A percentile compares a stretch with the other conserved stretches of the same genome.
These are phyloP conservation scores for Penicillium sp. DNA, from an alignment of 2,329 filamentous ascomycete genomes.

Conservation along the genomic window DNA sequence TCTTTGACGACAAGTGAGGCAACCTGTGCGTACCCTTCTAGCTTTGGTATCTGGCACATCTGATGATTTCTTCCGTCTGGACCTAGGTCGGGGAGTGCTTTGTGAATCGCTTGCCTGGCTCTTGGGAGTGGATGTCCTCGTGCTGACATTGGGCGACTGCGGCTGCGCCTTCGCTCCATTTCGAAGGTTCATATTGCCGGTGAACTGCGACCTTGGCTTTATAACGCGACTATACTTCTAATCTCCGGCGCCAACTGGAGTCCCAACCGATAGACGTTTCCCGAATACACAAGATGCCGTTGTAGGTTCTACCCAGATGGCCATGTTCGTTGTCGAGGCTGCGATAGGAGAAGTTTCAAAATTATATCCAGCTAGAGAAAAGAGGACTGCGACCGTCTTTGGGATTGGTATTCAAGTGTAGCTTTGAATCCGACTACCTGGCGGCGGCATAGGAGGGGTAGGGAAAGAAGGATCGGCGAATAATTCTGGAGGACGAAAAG, in stretches of 20 bases:
- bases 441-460: constrained; percentile 12
- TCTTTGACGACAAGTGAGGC: constrained; percentile 82
- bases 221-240: constrained; percentile 9
- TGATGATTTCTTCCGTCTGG: constrained; percentile 24
- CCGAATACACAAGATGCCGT: constrained; percentile 19
- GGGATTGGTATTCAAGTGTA: neutral
- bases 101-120: constrained; percentile 20
- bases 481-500: neutral
- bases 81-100: constrained; percentile 15
- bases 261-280: constrained; percentile 12
- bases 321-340: constrained; percentile 22
- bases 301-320: constrained; percentile 19
- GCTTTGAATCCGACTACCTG: neutral
- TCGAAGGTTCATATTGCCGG: constrained; percentile 20
- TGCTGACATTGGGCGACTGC: constrained; percentile 10
- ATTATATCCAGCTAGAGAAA: neutral
- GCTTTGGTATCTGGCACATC: constrained; percentile 56
- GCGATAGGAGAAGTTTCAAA: neutral
- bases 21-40: constrained; percentile 86
- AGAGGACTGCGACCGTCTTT: neutral
- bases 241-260: constrained; percentile 21
- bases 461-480: constrained; percentile 3
- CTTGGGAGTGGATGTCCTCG: constrained; percentile 17
- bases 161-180: constrained; percentile 17
- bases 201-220: neutral